Evolutionary conservation across 75 land plant species (phyloP), one percentile per base, ranked within the genome.

Genomic region (Isoetes taiwanensis): DNA sequence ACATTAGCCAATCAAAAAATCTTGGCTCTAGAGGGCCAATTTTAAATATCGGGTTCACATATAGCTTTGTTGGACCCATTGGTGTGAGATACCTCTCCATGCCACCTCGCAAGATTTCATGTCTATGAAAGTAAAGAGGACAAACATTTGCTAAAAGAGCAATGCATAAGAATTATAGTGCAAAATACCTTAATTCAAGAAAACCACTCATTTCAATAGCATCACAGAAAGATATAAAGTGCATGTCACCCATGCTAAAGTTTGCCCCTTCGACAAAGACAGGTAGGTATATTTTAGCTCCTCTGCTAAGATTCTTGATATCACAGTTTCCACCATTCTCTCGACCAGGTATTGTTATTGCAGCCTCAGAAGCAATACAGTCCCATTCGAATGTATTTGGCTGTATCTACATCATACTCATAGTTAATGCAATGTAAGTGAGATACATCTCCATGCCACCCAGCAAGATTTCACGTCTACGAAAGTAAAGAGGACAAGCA

Each of bases 221-320:
- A 55, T 60, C 63, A 61, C 63, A 61, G 60, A 28, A 61, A 17
- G 63, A 17, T 26, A 61, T 61, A 30, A 61, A 61, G 27, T 61
- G 63, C 63, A 61, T 61, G 63, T 61, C 63, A 29, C 63, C 63
- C 63, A 61, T 61, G 28, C 63, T 61, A 9, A 61, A 60, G 55
- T 61, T 61, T 10, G 63, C 63, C 52, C 63, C 63, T 29, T 61
- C 63, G 2, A 61, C 32, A 29, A 61, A 61, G 28, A 61, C 63
- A 19, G 63, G 63, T 2, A 61, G 29, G 23, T 61, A 61, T 25
- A 61, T 34, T 56, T 56, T 61, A 9, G 30, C 52, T 20, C 63
- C 63, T 60, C 28, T 56, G 63, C 61, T 55, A 26, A 61, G 63
- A 32, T 61, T 61, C 55, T 61, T 61, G n/a, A 61, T 61, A 60